A percentile compares a stretch with the other conserved stretches of the same genome.
Evolutionary conservation across 345 rosid species (phyloP).

Genomic region (Eucalyptus cladocalyx): DNA sequence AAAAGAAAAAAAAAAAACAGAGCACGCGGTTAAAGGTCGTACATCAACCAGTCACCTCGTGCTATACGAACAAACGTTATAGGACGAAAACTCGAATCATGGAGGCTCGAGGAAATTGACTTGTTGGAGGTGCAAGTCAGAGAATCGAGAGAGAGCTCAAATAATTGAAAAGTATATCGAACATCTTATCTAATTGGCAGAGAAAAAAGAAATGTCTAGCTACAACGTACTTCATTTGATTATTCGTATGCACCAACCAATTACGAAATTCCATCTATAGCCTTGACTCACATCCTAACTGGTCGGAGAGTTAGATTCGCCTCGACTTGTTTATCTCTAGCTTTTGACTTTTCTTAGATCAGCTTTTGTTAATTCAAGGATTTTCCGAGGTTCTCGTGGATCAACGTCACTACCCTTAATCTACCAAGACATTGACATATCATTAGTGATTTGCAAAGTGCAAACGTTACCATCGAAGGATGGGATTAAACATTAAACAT

Average conservation of each 20-base stretch:
- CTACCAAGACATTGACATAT: not conserved
- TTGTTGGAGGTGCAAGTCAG: not conserved
- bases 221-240: not conserved
- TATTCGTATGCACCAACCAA: not conserved
- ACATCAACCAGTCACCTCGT: not conserved
- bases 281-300: not conserved
- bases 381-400: not conserved
- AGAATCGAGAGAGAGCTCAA: not conserved
- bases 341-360: not conserved
- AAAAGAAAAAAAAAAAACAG: not conserved
- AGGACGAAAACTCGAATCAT: not conserved
- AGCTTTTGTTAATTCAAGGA: not conserved
- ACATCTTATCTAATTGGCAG: not conserved
- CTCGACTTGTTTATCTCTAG: not conserved
- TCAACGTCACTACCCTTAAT: not conserved
- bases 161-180: not conserved
- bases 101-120: not conserved
- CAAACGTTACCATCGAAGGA: not conserved
- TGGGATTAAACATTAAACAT: not conserved
- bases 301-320: not conserved
- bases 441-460: not conserved
- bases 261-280: not conserved
- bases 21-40: not conserved
- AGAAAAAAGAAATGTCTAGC: not conserved
- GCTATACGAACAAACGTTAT: not conserved